Percentiles rank a stretch among this genome's conserved stretches.
Evolutionary conservation across 345 rosid genomes (phyloP).

Genomic region (Syzygium aqueum): DNA sequence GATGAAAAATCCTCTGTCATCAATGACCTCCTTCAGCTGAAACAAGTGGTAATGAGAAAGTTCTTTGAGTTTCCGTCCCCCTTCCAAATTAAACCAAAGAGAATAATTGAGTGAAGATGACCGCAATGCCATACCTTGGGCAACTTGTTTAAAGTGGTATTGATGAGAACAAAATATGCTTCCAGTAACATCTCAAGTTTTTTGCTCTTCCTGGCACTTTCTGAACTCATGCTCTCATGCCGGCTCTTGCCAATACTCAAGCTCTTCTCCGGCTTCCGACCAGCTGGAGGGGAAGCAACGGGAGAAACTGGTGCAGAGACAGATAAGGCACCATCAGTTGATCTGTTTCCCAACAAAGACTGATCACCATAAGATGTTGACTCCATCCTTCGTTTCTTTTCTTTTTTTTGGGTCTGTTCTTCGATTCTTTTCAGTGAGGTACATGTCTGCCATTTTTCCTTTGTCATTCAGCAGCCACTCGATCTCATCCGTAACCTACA

Average conservation of each 20-base stretch:
- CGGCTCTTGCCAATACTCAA: conserved; percentile 84
- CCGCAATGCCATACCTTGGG: conserved; percentile 50
- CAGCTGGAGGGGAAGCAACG: conserved; percentile 78
- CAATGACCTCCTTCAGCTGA: conserved; percentile 96
- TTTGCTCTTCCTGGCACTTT: conserved; percentile 57
- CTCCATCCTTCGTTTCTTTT: conserved; percentile 60
- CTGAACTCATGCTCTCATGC: conserved; percentile 85
- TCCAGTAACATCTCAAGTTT: conserved; percentile 98
- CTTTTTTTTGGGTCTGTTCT: too few species aligned
- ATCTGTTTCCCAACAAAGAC: conserved; percentile 56
- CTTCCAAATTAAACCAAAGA: not conserved
- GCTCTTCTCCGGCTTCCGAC: conserved; percentile 75
- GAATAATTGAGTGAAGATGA: not conserved
- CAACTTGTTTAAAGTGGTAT: conserved; percentile 89
- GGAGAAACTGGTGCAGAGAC: conserved; percentile 95
- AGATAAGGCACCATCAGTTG: conserved; percentile 66
- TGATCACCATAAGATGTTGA: conserved; percentile 72
- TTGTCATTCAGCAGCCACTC: conserved; percentile 99
- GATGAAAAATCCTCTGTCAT: conserved; percentile 90
- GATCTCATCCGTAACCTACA: conserved; percentile 91
- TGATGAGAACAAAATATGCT: conserved; percentile 94
- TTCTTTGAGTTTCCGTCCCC: not conserved
- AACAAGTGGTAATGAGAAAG: conserved; percentile 5
- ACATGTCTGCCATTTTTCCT: conserved; percentile 99
- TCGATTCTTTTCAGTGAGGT: conserved; percentile 69